Evolutionary conservation across 805 yeast species (phyloP), one percentile per base, ranked within the genome.

Genomic region (Dipodascus albidus): DNA sequence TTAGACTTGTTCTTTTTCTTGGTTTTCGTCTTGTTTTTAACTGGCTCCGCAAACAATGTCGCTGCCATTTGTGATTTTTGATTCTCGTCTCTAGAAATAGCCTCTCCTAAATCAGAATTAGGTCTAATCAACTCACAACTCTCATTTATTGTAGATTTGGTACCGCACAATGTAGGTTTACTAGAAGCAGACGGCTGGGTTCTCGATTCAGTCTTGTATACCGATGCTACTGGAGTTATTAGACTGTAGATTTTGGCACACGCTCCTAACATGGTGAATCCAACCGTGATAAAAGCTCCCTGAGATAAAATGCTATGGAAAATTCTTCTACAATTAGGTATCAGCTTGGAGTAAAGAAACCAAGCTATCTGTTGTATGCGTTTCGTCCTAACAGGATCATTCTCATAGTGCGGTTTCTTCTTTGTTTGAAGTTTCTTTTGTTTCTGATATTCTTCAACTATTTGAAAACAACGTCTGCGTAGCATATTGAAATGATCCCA

Each of bases 1-100:
- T 38, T 38, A n/a, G 44, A 38, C 44, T 38, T 38, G 20, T 38
- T 38, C 44, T 38, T 38, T 38, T 38, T 38, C 44, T 38, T 38
- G 20, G 9, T 38, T 38, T 38, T 38, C 44, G 9, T 38, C 44
- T 38, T 38, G 17, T 14, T 38, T 19, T 38, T 14, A 11, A 17
- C 20, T n/a, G 44, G 44, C 44, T 6, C n/a, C n/a, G n/a, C n/a
- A n/a, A n/a, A n/a, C n/a, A n/a, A n/a, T n/a, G n/a, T n/a, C n/a
- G n/a, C n/a, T n/a, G n/a, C n/a, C n/a, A n/a, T n/a, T n/a, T n/a
- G n/a, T n/a, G n/a, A n/a, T n/a, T n/a, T n/a, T n/a, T n/a, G n/a
- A n/a, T n/a, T n/a, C 44, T n/a, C 44, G 4, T 38, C 44, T 38
- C 44, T 14, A 17, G 44, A n/a, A n/a, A 38, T 19, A 11, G 44